These are phyloP conservation scores for Canna indica DNA, from an alignment of 176 grass and related monocot species.

Conservation along the genomic window DNA sequence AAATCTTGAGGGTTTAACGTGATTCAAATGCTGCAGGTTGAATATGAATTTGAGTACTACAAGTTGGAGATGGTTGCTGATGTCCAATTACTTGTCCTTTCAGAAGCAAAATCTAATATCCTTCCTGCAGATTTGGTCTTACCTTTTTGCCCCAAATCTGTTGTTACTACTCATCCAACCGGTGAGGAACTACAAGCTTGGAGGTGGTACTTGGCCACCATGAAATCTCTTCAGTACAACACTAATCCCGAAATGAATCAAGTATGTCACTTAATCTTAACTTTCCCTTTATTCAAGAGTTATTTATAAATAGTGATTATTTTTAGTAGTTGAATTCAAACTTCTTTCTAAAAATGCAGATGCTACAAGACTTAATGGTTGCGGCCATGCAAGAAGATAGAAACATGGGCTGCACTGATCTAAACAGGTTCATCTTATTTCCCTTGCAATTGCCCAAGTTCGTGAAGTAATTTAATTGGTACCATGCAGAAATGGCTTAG, in stretches of 20 bases:
- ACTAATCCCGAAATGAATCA: constrained; percentile 62
- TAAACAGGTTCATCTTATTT: constrained; percentile 56
- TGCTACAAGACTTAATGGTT: constrained; percentile 88
- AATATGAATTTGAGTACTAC: constrained; percentile 94
- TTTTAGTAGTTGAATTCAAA: background rate
- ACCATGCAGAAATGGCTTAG: background rate
- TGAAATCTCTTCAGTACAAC: constrained; percentile 54
- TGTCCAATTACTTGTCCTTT: constrained; percentile 67
- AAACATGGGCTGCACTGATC: constrained; percentile 66
- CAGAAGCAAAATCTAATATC: constrained; percentile 90
- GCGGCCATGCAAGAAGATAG: constrained; percentile 56
- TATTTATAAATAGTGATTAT: background rate
- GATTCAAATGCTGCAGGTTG: constrained; percentile 44
- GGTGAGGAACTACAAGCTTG: constrained; percentile 61
- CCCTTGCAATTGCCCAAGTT: background rate
- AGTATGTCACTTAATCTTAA: constrained; percentile 33
- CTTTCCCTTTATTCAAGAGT: background rate
- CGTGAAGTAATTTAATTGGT: background rate
- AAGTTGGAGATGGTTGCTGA: constrained; percentile 86
- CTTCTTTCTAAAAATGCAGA: constrained; percentile 19
- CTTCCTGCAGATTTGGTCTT: constrained; percentile 80
- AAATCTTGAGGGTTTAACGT: background rate
- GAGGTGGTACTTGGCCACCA: constrained; percentile 86
- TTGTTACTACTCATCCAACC: constrained; percentile 32
- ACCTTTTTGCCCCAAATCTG: constrained; percentile 44